Evolutionary conservation across 345 rosid genomes (phyloP), one percentile per base, ranked within the genome.

Genomic region (Eucalyptus sp.): DNA sequence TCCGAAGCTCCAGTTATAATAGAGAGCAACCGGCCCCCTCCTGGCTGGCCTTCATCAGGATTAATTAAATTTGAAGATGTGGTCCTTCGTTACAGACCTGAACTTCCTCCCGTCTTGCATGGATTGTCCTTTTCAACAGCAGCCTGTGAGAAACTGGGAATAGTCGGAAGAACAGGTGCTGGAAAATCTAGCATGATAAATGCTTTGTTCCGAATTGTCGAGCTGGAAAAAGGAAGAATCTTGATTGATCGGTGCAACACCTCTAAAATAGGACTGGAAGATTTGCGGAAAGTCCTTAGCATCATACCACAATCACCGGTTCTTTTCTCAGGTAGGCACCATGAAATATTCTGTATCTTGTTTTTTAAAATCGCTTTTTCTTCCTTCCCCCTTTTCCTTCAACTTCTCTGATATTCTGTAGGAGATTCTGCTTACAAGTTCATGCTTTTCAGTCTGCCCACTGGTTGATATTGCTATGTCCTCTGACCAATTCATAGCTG

Each of bases 121-220:
- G 99, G 99, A 48, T 90, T 98, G 87, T 92, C 98, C 46, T 95
- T 95, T 52, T 44, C 88, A 17, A 91, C 93, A 89, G 92, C 95
- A 87, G 96, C 99, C 3, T 91, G 94, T 87, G 97, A 96, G 94
- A 98, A 95, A 92, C 91, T 96, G 88, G 99, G 99, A 66, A 95
- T 98, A 52, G 99, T 98, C 86, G 99, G 99, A 92, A 96, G 99
- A 95, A 98, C 98, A 43, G 99, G 99, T 60, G 98, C 98, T 8
- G 99, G 99, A 50, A 98, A 98, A 91, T 97, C 99, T 87, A 97
- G 99, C 88, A 94, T 98, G 99, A 92, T 97, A 76, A 98, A 97
- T 94, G 98, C 99, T 87, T 93, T 97, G 87, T 98, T 95, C 90
- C 95, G 98, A 91, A 95, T 97, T 83, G 98, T 97, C 80, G 99